Evolutionary conservation across 495 filamentous ascomycete species (phyloP), one percentile per base, ranked within the genome.

Genomic region (Schizothecium vesticola): DNA sequence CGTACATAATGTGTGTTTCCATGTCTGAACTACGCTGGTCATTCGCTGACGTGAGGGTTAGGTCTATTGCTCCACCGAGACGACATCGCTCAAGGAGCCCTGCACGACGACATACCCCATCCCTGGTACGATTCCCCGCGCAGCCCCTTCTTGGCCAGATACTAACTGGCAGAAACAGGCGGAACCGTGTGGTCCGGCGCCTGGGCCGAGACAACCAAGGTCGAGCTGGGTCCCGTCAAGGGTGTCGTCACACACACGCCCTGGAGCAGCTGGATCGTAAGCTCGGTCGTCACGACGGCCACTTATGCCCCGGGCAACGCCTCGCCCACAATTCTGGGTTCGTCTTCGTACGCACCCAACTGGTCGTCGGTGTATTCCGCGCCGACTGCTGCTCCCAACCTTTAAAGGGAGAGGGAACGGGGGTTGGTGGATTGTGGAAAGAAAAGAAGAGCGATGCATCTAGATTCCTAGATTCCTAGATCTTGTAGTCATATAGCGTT

Each of bases 231-330:
- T 2, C 67, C 72, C 11, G 68, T 75, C 31, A 67, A 69, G 11
- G 75, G 73, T 11, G 63, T 60, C 11, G 70, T 23, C 1, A 76
- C 68, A 11, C 73, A 64, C 13, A 71, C 73, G 31, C 72, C 64
- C 5, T 79, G 77, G 77, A 71, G 72, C 61, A 75, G 75, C 25
- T 79, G 77, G 77, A 77, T 79, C 65, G 63, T 68, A 16, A 75
- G 70, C 26, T 79, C 77, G 12, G 73, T 78, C 2, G 73, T 78
- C n/a, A 78, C 74, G 21, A 70, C 72, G 43, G 73, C 76, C 26
- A 73, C 69, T 10, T 74, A 67, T 28, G 31, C 43, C 5, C 43
- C 43, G 19, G 43, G 43, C 43, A 7, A 51, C 6, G 16, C 16
- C 2, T 51, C 43, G 43, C 43, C 43, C 43, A 51, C 43, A n/a